A percentile compares a stretch with the other conserved stretches of the same genome.
Evolutionary conservation across 2,329 filamentous ascomycete species (phyloP).

Genomic region (Penicillium sp.): DNA sequence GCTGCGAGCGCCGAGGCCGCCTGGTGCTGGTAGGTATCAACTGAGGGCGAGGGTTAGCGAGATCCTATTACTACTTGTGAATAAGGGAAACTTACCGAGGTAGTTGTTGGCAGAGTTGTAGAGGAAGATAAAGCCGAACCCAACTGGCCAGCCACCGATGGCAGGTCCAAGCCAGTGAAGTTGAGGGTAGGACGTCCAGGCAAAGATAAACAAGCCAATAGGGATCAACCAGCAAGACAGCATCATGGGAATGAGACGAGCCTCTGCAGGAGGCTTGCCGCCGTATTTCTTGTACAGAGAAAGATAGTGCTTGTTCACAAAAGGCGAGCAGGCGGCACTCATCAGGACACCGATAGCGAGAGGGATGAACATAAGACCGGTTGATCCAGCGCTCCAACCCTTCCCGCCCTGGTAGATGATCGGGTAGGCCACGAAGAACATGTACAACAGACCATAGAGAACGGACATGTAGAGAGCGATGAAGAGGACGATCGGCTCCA

Average conservation of each 20-base stretch:
- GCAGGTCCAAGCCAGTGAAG: slow-evolving; percentile 74
- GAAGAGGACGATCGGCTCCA: slow-evolving; percentile 83
- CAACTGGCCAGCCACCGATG: slow-evolving; percentile 72
- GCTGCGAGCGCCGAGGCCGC: slow-evolving; percentile 81
- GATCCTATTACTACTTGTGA: neutral
- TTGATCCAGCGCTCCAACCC: slow-evolving; percentile 73
- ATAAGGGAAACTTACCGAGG: slow-evolving; percentile 47
- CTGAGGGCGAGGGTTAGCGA: slow-evolving; percentile 31
- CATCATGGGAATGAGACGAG: slow-evolving; percentile 84
- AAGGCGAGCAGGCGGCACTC: slow-evolving; percentile 69
- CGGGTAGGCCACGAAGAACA: slow-evolving; percentile 58
- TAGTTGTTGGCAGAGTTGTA: slow-evolving; percentile 82
- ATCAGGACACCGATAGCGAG: slow-evolving; percentile 74
- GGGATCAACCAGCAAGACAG: slow-evolving; percentile 74
- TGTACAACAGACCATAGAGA: slow-evolving; percentile 59
- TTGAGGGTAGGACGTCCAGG: slow-evolving; percentile 69
- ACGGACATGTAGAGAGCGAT: slow-evolving; percentile 86
- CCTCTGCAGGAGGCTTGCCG: slow-evolving; percentile 77
- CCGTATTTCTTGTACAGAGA: slow-evolving; percentile 64
- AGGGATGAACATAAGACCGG: slow-evolving; percentile 87
- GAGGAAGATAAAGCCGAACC: slow-evolving; percentile 82
- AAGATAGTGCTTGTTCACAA: slow-evolving; percentile 83
- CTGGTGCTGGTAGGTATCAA: slow-evolving; percentile 72
- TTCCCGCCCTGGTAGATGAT: slow-evolving; percentile 79
- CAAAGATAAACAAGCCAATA: slow-evolving; percentile 69